Conservation (phyloP, 2,329 filamentous ascomycete genomes). For the Nectriaceae sp. region DNA sequence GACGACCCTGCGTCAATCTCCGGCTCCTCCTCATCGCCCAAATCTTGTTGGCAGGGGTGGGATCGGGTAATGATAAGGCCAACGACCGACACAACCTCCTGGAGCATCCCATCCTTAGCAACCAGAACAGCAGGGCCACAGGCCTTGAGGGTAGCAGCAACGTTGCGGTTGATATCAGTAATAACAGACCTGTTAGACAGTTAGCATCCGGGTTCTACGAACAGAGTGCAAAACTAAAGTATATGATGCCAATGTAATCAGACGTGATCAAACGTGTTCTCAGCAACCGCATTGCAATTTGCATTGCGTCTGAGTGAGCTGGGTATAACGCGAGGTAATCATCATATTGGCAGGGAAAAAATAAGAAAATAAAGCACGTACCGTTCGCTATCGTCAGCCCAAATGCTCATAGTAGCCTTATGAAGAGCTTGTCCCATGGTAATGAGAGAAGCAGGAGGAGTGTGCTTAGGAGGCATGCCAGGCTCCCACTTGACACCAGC, state of each 20-base stretch:
- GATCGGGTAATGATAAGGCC: constrained; percentile 82
- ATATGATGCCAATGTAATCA: constrained; percentile 31
- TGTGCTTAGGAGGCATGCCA: constrained; percentile 79
- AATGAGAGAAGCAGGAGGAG: constrained; percentile 76
- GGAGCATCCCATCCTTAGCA: constrained; percentile 66
- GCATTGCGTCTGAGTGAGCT: constrained; percentile 99
- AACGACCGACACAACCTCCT: constrained; percentile 75
- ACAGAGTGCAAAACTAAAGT: constrained; percentile 23
- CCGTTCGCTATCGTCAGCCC: constrained; percentile 91
- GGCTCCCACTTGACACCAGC: constrained; percentile 82
- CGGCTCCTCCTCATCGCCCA: constrained; percentile 75
- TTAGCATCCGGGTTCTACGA: constrained; percentile 49
- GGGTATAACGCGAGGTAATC: constrained; percentile 91
- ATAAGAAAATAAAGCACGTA: constrained; percentile 56
- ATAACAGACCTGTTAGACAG: constrained; percentile 69
- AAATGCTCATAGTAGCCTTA: constrained; percentile 79
- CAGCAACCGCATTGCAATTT: constrained; percentile 87
- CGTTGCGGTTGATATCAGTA: constrained; percentile 92
- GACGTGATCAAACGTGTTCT: constrained; percentile 65
- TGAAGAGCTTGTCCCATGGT: constrained; percentile 86
- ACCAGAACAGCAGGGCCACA: constrained; percentile 85
- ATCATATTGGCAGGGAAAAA: constrained; percentile 63
- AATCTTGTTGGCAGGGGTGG: constrained; percentile 90
- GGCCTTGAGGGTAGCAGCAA: constrained; percentile 86
- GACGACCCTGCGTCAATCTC: constrained; percentile 77